Conservation (phyloP, 176 grass and related monocot genomes). For the Oryza glumipatula region DNA sequence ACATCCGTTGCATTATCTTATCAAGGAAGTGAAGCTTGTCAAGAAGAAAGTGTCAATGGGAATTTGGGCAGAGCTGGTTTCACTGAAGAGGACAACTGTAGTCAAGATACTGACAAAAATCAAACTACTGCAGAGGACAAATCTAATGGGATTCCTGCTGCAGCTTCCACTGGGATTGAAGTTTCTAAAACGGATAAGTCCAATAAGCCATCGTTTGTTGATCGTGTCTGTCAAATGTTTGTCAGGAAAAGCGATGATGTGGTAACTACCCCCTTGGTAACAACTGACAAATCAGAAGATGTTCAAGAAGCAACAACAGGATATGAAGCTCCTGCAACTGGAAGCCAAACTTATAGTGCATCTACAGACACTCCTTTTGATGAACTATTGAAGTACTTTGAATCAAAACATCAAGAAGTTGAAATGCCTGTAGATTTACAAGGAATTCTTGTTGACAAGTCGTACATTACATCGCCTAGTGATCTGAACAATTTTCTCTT, state of each 20-base stretch:
- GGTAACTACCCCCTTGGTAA: conserved; percentile 9
- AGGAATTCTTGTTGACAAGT: conserved; percentile 76
- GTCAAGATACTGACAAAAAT: conserved; percentile 22
- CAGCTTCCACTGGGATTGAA: conserved; percentile 24
- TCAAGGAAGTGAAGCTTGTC: conserved; percentile 43
- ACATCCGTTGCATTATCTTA: conserved; percentile 40
- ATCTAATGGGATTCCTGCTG: conserved; percentile 16
- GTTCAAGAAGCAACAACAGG: conserved; percentile 35
- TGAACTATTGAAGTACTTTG: conserved; percentile 64
- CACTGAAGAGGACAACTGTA: conserved; percentile 31
- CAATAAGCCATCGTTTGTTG: conserved; percentile 54
- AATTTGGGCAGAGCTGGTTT: conserved; percentile 35
- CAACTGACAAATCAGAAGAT: conserved; percentile 36
- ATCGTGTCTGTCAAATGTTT: conserved; percentile 63
- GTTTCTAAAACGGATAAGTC: conserved; percentile 41
- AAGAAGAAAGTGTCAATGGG: conserved; percentile 41
- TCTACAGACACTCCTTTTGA: conserved; percentile 52
- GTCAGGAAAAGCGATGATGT: conserved; percentile 48
- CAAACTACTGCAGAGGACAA: conserved; percentile 36
- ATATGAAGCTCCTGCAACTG: conserved; percentile 36
- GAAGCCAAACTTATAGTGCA: conserved; percentile 25
- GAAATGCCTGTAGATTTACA: conserved; percentile 88
- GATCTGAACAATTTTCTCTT: conserved; percentile 87
- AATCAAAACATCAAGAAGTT: conserved; percentile 48
- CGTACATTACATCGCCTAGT: conserved; percentile 57